A percentile compares a stretch with the other conserved stretches of the same genome.
Conservation (phyloP, 257 asterid genomes). For the Lycium barbarum region DNA sequence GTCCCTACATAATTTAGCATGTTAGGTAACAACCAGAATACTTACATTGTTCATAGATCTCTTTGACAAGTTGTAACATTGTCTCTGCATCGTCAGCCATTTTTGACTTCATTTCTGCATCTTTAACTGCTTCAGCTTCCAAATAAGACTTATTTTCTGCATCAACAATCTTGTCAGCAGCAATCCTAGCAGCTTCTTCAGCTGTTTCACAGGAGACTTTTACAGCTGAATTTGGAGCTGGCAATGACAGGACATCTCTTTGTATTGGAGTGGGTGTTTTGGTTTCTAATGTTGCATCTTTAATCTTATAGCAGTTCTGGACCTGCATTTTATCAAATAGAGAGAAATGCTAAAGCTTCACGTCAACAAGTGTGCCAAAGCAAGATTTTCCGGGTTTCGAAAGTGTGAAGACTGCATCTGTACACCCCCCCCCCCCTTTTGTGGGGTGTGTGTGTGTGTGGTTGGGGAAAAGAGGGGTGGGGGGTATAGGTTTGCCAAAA, state of each 20-base stretch:
- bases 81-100: constrained; percentile 59
- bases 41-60: constrained; percentile 45
- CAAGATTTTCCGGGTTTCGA: background rate
- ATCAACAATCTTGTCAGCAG: constrained; percentile 54
- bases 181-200: constrained; percentile 46
- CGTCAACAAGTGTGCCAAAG: constrained; percentile 2
- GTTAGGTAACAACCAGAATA: background rate
- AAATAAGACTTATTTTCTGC: constrained; percentile 53
- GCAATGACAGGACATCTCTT: constrained; percentile 37
- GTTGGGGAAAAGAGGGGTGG: background rate
- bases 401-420: background rate
- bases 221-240: constrained; percentile 30
- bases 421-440: background rate
- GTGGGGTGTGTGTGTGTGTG: background rate
- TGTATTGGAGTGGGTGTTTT: constrained; percentile 41
- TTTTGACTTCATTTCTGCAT: constrained; percentile 50
- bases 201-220: constrained; percentile 37
- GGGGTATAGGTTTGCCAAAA: background rate
- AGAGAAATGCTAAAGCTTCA: constrained; percentile 13
- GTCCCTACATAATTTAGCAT: background rate
- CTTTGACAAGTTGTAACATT: constrained; percentile 36
- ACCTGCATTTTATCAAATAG: constrained; percentile 44
- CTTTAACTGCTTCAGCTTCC: constrained; percentile 57
- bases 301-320: constrained; percentile 48
- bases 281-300: constrained; percentile 38